Evolutionary conservation across 2,329 filamentous ascomycete species (phyloP).

Genomic region (Ceratocystiopsis sp.): DNA sequence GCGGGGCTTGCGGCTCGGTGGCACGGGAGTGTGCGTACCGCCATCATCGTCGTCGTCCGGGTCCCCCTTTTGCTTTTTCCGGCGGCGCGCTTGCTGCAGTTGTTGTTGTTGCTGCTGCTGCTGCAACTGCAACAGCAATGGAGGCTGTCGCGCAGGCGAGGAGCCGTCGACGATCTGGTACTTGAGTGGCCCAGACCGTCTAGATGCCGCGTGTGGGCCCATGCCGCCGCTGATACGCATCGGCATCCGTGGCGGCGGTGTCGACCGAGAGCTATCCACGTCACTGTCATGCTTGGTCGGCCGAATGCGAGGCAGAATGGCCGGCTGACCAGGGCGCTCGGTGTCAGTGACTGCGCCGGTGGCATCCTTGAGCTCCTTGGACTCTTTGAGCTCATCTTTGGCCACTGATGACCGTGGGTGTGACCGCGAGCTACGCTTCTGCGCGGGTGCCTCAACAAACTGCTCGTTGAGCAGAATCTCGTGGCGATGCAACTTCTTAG

Average conservation of each 20-base stretch:
- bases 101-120: constrained; percentile 14
- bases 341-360: constrained; percentile 20
- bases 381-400: constrained; percentile 4
- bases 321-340: constrained; percentile 32
- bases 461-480: constrained; percentile 62
- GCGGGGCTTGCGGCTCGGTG: constrained; percentile 42
- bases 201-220: constrained; percentile 23
- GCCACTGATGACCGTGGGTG: constrained; percentile 9
- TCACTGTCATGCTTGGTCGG: constrained; percentile 45
- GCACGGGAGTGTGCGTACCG: neutral
- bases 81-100: constrained; percentile 1
- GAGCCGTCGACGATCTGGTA: constrained; percentile 44
- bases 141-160: constrained; percentile 33
- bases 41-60: constrained; percentile 4
- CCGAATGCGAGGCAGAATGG: constrained; percentile 40
- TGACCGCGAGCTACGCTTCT: constrained; percentile 33
- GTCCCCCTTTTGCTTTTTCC: no score
- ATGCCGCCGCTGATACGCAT: constrained; percentile 23
- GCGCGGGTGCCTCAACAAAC: constrained; percentile 42
- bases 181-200: constrained; percentile 36
- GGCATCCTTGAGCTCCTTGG: no score
- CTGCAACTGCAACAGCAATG: constrained; percentile 9
- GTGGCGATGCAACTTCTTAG: constrained; percentile 58
- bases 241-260: constrained; percentile 28
- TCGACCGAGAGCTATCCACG: constrained; percentile 33